Evolutionary conservation across 225 moss, liverwort and hornwort species (phyloP), one percentile per base, ranked within the genome.

Genomic region (Thuidium tamariscinum): DNA sequence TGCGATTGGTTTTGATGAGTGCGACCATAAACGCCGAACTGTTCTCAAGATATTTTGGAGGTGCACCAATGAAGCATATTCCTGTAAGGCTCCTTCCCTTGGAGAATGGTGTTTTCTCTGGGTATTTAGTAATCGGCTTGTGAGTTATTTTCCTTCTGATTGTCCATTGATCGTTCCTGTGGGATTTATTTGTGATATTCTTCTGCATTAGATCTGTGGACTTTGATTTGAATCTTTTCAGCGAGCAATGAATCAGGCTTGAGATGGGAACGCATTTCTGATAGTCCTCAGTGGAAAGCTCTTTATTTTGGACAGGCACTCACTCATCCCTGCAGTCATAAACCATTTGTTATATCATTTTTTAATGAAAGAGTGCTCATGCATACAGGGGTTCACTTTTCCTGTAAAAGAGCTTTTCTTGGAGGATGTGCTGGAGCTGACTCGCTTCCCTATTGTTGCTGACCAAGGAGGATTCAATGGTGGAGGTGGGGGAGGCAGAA

Each of bases 31-130:
- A 98, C 86, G 98, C 98, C 52, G 97, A 98, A 36, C 87, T 98
- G 78, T 98, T 98, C 77, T 97, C 98, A 37, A 92, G 85, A 87
- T 98, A 97, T 82, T 98, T 98, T 83, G 95, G 95, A 84, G 92
- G 94, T 91, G 97, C 98, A 79, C 98, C 97, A 48, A 97, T 98
- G 98, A 95, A 94, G 93, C 98, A 98, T 88, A 98, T 98, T 88
- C 97, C 96, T 91, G 98, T 98, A 82, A 91, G 88, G n/a, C 80
- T 88, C 76, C 26, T 65, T 74, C 17, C 34, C 60, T 68, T 83
- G 48, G 61, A 70, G 42, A 78, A 59, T 30, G 37, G 75, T 27
- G 60, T 26, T 80, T 80, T 74, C 46, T 46, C 70, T n/a, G 46
- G 52, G n/a, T 63, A 82, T 72, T 9, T n/a, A 30, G 23, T 74